A percentile compares a stretch with the other conserved stretches of the same genome.
Evolutionary conservation across 345 rosid species (phyloP).

Genomic region (Salix viminalis): DNA sequence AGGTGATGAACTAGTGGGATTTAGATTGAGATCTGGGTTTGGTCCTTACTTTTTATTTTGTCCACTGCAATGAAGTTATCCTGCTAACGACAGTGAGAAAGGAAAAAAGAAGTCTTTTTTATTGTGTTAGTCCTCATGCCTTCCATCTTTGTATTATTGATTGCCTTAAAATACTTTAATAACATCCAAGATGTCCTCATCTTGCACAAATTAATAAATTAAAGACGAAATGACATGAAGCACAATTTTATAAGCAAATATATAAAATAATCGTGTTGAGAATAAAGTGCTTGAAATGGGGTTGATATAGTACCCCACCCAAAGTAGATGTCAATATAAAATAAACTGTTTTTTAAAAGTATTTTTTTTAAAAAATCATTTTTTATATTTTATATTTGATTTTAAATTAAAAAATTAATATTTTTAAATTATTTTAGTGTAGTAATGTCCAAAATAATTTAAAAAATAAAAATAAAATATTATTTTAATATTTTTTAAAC

Average conservation of each 20-base stretch:
- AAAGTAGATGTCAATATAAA: background rate
- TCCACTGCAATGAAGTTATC: constrained; percentile 14
- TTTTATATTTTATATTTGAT: too few relatives aligned
- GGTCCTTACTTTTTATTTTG: constrained; percentile 5
- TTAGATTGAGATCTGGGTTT: constrained; percentile 10
- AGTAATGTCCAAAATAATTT: too few relatives aligned
- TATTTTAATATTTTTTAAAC: too few relatives aligned
- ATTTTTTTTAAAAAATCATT: too few relatives aligned
- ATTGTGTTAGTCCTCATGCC: background rate
- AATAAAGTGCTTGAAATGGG: background rate
- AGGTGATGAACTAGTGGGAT: background rate
- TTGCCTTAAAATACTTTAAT: background rate
- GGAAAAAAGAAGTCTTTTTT: background rate
- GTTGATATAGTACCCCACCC: background rate
- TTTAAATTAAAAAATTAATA: too few relatives aligned
- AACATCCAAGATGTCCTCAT: background rate
- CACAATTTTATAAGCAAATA: background rate
- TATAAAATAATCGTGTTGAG: background rate
- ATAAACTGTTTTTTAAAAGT: too few relatives aligned
- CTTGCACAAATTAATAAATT: background rate
- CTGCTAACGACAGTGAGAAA: background rate
- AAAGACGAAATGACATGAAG: background rate
- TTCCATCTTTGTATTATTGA: background rate
- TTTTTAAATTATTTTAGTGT: too few relatives aligned
- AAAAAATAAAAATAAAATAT: too few relatives aligned